Conservation (phyloP, 495 filamentous ascomycete species). For the Aspergillus affinis region DNA sequence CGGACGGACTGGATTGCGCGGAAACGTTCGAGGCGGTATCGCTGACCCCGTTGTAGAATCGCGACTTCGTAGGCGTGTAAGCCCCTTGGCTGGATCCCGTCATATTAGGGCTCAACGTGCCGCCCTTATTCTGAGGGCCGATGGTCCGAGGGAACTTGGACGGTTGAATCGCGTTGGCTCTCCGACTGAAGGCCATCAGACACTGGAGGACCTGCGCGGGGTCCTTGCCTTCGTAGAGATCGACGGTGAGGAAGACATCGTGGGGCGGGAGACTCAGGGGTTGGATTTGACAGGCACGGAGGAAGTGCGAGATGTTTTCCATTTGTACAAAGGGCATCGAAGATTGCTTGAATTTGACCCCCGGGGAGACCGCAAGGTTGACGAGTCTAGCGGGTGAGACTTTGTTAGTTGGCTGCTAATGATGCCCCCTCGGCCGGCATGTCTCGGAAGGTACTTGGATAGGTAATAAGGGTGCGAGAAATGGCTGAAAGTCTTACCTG, state of each 20-base stretch:
- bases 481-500: conserved; percentile 59
- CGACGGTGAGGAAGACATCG: conserved; percentile 95
- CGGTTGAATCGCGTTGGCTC: conserved; percentile 76
- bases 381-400: conserved; percentile 58
- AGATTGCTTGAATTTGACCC: conserved; percentile 76
- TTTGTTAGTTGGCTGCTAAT: conserved; percentile 9
- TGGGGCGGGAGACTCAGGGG: conserved; percentile 88
- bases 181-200: conserved; percentile 84
- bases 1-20: conserved; percentile 58
- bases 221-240: conserved; percentile 95
- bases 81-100: conserved; percentile 58
- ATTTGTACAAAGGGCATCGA: conserved; percentile 98
- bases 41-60: conserved; percentile 69
- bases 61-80: conserved; percentile 39
- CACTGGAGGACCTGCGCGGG: conserved; percentile 96
- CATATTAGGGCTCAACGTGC: conserved; percentile 64
- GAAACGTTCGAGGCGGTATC: conserved; percentile 56
- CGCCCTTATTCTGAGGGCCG: conserved; percentile 58
- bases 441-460: background rate
- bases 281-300: conserved; percentile 77
- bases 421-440: background rate
- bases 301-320: conserved; percentile 98
- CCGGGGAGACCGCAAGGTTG: conserved; percentile 77
- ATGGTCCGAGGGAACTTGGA: conserved; percentile 69
- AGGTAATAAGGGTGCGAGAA: background rate